phyloP scores from a whole-genome alignment of 2,329 filamentous ascomycete species.

The Fusarium udum region DNA sequence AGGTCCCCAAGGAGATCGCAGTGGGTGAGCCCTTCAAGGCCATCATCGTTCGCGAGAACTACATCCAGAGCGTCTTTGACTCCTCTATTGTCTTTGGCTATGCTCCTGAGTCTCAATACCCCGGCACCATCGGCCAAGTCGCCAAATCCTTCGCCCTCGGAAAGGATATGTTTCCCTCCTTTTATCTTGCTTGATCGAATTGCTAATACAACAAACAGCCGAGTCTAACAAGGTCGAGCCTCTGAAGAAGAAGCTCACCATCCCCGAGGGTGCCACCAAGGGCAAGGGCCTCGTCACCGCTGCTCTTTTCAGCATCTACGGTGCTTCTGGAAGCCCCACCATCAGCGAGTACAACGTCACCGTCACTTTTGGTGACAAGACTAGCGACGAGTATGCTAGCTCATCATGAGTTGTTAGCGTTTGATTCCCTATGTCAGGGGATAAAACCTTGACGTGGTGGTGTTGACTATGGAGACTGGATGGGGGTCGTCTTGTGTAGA shows the following conservation, averaged over 20 bases:
- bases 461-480: conserved; percentile 13
- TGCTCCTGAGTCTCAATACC: conserved; percentile 37
- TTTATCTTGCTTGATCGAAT: neutral
- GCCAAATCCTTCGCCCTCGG: conserved; percentile 50
- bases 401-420: neutral
- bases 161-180: conserved; percentile 37
- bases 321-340: conserved; percentile 31
- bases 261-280: conserved; percentile 33
- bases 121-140: conserved; percentile 44
- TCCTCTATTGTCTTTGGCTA: conserved; percentile 57
- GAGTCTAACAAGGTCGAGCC: conserved; percentile 38
- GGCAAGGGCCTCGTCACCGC: conserved; percentile 43
- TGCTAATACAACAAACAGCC: neutral
- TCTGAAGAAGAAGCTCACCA: conserved; percentile 42
- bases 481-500: neutral
- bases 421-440: neutral
- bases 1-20: conserved; percentile 52
- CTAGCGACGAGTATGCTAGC: conserved; percentile 37
- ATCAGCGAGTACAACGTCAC: conserved; percentile 42
- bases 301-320: conserved; percentile 45
- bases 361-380: conserved; percentile 35
- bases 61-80: conserved; percentile 57
- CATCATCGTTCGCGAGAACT: conserved; percentile 52
- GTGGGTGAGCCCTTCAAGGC: conserved; percentile 51
- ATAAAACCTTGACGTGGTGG: conserved; percentile 11